Conservation (phyloP, 1,284 basidiomycete genomes). For the Sutorius eximius region DNA sequence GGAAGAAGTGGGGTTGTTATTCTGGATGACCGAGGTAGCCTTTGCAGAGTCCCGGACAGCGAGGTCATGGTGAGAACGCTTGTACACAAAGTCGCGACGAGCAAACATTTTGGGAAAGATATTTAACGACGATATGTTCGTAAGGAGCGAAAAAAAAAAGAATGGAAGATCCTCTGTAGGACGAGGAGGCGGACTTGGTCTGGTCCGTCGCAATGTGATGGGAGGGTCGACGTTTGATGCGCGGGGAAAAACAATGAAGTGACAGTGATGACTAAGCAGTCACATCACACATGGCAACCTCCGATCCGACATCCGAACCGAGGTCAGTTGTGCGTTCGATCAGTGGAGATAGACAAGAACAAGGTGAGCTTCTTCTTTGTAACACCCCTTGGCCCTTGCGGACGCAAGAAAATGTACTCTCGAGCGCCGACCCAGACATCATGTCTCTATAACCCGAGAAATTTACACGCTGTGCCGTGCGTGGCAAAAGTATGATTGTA, state of each 20-base stretch:
- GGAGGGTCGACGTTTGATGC: neutral
- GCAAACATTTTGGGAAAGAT: slow-evolving; percentile 11
- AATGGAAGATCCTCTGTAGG: slow-evolving; percentile 5
- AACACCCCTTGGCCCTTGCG: too few species aligned
- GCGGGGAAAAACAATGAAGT: neutral
- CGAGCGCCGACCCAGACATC: too few species aligned
- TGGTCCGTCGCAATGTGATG: neutral
- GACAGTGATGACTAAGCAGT: slow-evolving; percentile 7
- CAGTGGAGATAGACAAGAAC: too few species aligned
- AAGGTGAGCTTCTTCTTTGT: too few species aligned
- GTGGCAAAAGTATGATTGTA: too few species aligned
- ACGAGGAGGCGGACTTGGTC: neutral
- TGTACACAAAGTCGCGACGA: slow-evolving; percentile 16
- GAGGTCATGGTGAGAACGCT: slow-evolving; percentile 6
- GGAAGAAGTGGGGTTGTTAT: neutral
- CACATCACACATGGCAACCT: neutral
- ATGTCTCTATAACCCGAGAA: too few species aligned
- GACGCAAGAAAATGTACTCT: too few species aligned
- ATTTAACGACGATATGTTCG: slow-evolving; percentile 4
- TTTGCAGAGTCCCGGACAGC: neutral
- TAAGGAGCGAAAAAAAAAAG: slow-evolving; percentile 20
- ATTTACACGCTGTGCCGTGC: too few species aligned
- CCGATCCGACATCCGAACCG: neutral
- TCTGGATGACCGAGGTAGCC: rapidly evolving
- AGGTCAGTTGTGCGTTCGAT: too few species aligned